Conservation (phyloP, 495 filamentous ascomycete species). For the Filosporella fistucella region DNA sequence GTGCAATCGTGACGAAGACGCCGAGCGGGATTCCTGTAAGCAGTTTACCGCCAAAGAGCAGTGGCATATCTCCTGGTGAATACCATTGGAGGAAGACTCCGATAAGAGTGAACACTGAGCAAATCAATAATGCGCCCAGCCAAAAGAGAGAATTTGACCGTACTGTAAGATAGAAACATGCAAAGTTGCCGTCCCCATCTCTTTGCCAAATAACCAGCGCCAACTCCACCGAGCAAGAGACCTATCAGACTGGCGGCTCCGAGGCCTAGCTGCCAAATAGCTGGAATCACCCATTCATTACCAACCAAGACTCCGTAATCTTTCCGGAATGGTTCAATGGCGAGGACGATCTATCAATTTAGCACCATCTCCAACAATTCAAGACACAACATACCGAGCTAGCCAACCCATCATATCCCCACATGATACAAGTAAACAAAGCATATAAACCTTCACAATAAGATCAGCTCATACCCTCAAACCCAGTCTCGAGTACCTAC, state of each 20-base stretch:
- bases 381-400: slow-evolving; percentile 3
- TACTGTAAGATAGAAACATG: slow-evolving; percentile 11
- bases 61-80: slow-evolving; percentile 1
- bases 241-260: slow-evolving; percentile 6
- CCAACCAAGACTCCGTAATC: slow-evolving; percentile 9
- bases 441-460: slow-evolving; percentile 4
- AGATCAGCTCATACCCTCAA: neutral
- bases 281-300: slow-evolving; percentile 6
- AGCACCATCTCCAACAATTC: neutral
- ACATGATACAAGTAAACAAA: slow-evolving; percentile 19
- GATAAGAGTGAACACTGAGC: slow-evolving; percentile 8
- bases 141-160: neutral
- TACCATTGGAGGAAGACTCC: slow-evolving; percentile 17
- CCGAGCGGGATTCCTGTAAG: slow-evolving; percentile 16
- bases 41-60: slow-evolving; percentile 13
- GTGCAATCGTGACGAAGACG: slow-evolving; percentile 15
- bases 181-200: slow-evolving; percentile 13
- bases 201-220: slow-evolving; percentile 8
- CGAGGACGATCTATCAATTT: slow-evolving; percentile 13
- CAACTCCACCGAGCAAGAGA: slow-evolving; percentile 9
- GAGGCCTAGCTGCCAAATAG: slow-evolving; percentile 14
- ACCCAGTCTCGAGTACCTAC: neutral
- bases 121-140: neutral
- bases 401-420: slow-evolving; percentile 18
- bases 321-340: slow-evolving; percentile 11